Evolutionary conservation across 805 yeast genomes (phyloP).

Genomic region (Candida fluviatilis): DNA sequence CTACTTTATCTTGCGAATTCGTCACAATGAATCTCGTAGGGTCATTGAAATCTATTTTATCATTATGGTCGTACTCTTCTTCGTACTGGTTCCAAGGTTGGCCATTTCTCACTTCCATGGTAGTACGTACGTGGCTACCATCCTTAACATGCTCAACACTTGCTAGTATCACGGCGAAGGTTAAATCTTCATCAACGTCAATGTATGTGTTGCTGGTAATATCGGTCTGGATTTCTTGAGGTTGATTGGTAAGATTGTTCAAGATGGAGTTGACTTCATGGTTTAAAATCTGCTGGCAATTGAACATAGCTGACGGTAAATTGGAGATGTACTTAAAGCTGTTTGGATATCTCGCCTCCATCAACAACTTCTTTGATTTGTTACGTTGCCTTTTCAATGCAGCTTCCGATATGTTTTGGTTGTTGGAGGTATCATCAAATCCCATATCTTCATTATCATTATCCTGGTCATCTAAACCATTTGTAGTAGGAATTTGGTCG

Average conservation of each 20-base stretch:
- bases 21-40: conserved; percentile 45
- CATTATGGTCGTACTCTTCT: conserved; percentile 29
- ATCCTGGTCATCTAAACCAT: conserved; percentile 30
- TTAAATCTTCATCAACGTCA: conserved; percentile 34
- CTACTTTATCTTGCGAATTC: conserved; percentile 29
- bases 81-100: conserved; percentile 39
- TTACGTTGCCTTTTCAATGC: conserved; percentile 30
- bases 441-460: conserved; percentile 50
- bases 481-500: conserved; percentile 7
- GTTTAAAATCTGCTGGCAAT: conserved; percentile 27
- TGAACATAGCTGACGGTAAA: conserved; percentile 33
- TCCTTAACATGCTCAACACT: conserved; percentile 22
- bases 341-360: conserved; percentile 33
- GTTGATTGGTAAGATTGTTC: conserved; percentile 11
- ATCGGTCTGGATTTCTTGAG: conserved; percentile 21
- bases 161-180: conserved; percentile 34
- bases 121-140: conserved; percentile 20
- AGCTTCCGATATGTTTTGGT: conserved; percentile 20
- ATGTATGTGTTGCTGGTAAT: conserved; percentile 21
- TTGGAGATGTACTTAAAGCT: conserved; percentile 32
- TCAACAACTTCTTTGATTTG: conserved; percentile 23
- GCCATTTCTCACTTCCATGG: conserved; percentile 40
- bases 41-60: conserved; percentile 40
- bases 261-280: conserved; percentile 27
- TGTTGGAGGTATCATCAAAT: conserved; percentile 16